A percentile compares a stretch with the other conserved stretches of the same genome.
Conservation (phyloP, 1,284 basidiomycete species). For the Melampsora americana region DNA sequence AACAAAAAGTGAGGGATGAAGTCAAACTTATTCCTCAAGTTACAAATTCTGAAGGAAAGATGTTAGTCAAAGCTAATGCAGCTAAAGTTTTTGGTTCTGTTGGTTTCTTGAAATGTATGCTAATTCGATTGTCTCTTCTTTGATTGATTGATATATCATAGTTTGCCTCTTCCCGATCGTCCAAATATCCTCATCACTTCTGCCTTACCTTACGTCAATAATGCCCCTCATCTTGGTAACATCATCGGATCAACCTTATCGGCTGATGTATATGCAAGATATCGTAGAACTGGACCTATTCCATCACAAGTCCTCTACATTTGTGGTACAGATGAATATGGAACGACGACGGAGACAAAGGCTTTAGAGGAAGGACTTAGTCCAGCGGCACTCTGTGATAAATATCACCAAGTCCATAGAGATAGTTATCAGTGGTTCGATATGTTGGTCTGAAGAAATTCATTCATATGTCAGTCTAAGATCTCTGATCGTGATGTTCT, state of each 20-base stretch:
- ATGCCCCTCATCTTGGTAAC: conserved; percentile 96
- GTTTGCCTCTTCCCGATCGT: conserved; percentile 79
- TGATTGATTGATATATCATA: conserved; percentile 52
- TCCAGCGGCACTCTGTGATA: conserved; percentile 84
- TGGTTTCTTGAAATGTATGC: background rate
- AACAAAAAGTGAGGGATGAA: conserved; percentile 13
- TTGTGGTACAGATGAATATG: conserved; percentile 98
- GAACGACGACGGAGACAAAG: conserved; percentile 96
- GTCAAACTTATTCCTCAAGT: conserved; percentile 24
- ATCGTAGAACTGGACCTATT: conserved; percentile 65
- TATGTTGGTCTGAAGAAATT: conserved; percentile 9
- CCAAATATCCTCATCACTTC: conserved; percentile 88
- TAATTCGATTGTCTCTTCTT: background rate
- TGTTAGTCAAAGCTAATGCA: conserved; percentile 4
- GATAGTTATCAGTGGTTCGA: conserved; percentile 96
- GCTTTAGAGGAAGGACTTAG: conserved; percentile 89
- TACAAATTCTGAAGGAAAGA: conserved; percentile 32
- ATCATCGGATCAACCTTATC: conserved; percentile 95
- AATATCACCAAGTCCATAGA: conserved; percentile 83
- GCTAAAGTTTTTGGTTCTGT: background rate
- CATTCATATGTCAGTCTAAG: conserved; percentile 1
- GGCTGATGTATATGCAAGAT: conserved; percentile 94
- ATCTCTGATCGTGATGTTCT: background rate
- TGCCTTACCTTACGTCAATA: conserved; percentile 94
- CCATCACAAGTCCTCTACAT: conserved; percentile 66